Evolutionary conservation across 495 filamentous ascomycete genomes (phyloP).

Genomic region (Penicillium turbatum): DNA sequence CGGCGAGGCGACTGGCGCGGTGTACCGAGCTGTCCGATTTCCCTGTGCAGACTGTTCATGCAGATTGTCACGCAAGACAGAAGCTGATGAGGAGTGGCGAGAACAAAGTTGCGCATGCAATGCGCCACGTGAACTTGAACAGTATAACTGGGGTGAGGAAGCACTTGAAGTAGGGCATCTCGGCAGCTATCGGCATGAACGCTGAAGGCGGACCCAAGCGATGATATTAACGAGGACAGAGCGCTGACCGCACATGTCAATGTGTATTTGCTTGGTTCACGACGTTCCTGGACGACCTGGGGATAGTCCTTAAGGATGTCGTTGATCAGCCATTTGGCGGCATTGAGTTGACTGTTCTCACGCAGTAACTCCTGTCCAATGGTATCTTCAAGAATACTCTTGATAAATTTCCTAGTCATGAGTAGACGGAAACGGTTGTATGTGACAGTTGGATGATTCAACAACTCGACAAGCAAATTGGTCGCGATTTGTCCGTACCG

Average conservation of each 20-base stretch:
- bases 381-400: conserved; percentile 77
- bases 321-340: conserved; percentile 78
- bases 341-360: conserved; percentile 79
- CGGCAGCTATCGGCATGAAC: conserved; percentile 73
- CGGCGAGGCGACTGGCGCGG: conserved; percentile 75
- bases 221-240: conserved; percentile 70
- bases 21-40: conserved; percentile 70
- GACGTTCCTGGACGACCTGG: conserved; percentile 83
- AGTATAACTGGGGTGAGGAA: conserved; percentile 93
- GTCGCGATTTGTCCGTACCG: conserved; percentile 75
- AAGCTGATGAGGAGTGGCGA: conserved; percentile 88
- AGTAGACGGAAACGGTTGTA: conserved; percentile 87
- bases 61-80: conserved; percentile 89
- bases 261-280: conserved; percentile 85
- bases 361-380: conserved; percentile 78
- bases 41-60: conserved; percentile 90
- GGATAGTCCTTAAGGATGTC: conserved; percentile 92
- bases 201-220: conserved; percentile 75
- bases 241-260: conserved; percentile 76
- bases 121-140: conserved; percentile 86
- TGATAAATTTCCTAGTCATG: conserved; percentile 78
- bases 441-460: conserved; percentile 69
- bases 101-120: conserved; percentile 79
- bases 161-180: conserved; percentile 83
- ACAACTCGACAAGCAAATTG: conserved; percentile 73